Conservation (phyloP, 2,329 filamentous ascomycete genomes). For the Talaromyces albobiverticillius region DNA sequence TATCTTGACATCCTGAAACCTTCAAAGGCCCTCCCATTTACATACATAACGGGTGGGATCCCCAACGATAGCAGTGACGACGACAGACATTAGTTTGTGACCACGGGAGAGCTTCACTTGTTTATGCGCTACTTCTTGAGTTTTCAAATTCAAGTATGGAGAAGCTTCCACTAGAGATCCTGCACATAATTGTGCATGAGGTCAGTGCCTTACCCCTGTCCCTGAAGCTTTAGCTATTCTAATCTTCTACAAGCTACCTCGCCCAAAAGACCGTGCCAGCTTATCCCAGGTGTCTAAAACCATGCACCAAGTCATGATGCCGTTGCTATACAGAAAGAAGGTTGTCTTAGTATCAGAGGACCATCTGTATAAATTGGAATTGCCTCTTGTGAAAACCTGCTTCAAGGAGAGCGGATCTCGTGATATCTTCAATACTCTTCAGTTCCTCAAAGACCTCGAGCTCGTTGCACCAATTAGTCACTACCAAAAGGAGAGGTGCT, state of each 20-base stretch:
- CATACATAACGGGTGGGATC: no score
- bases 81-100: no score
- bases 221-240: background rate
- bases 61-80: no score
- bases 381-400: background rate
- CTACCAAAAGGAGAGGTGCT: background rate
- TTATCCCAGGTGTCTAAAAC: background rate
- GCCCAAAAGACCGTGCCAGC: background rate
- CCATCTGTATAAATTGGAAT: background rate
- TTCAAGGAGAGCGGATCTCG: background rate
- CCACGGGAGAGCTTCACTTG: no score
- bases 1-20: no score
- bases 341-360: background rate
- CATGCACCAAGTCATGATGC: background rate
- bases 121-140: no score
- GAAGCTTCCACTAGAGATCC: background rate
- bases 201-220: background rate
- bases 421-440: background rate
- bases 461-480: background rate
- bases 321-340: background rate
- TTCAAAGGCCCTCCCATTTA: no score
- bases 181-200: background rate
- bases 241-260: background rate
- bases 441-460: background rate
- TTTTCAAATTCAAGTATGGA: no score